A percentile compares a stretch with the other conserved stretches of the same genome.
These are phyloP conservation scores for Brassica juncea DNA, from an alignment of 345 rosid genomes.

Conservation along the genomic window DNA sequence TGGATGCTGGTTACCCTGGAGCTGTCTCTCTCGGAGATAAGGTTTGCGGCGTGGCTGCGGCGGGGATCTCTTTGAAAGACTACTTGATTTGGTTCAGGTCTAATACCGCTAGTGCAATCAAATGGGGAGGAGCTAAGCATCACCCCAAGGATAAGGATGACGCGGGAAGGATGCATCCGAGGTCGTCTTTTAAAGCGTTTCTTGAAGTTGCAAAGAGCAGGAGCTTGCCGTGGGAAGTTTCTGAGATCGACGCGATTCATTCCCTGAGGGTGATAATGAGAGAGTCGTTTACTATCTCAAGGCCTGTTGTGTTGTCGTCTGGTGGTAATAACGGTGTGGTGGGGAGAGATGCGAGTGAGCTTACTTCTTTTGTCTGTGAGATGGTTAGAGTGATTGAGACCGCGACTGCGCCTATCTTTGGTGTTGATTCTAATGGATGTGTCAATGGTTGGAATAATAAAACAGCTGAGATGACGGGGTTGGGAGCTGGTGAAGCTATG, in stretches of 20 bases:
- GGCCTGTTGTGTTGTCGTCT: conserved; percentile 24
- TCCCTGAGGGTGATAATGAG: conserved; percentile 78
- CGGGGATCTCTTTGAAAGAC: conserved; percentile 65
- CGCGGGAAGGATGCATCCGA: conserved; percentile 69
- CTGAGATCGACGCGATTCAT: conserved; percentile 79
- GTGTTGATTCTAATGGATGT: conserved; percentile 71
- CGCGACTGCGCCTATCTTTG: conserved; percentile 81
- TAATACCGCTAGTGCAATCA: conserved; percentile 67
- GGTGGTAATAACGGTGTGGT: conserved; percentile 33
- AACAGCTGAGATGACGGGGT: conserved; percentile 71
- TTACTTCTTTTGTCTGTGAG: conserved; percentile 73
- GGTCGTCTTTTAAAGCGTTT: conserved; percentile 80
- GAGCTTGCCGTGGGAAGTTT: conserved; percentile 82
- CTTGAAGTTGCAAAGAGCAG: conserved; percentile 76
- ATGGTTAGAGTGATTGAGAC: conserved; percentile 90
- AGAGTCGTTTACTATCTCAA: conserved; percentile 50
- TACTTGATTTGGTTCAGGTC: conserved; percentile 94
- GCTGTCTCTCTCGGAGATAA: conserved; percentile 69
- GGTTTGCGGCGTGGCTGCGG: conserved; percentile 85
- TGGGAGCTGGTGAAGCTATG: conserved; percentile 62
- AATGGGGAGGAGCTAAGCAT: conserved; percentile 95
- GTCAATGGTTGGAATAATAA: conserved; percentile 88
- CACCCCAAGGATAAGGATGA: conserved; percentile 66
- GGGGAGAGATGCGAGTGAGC: conserved; percentile 52
- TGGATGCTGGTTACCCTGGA: conserved; percentile 68